Evolutionary conservation across 2,329 filamentous ascomycete species (phyloP).

Genomic region (Sarocladiaceae sp.): DNA sequence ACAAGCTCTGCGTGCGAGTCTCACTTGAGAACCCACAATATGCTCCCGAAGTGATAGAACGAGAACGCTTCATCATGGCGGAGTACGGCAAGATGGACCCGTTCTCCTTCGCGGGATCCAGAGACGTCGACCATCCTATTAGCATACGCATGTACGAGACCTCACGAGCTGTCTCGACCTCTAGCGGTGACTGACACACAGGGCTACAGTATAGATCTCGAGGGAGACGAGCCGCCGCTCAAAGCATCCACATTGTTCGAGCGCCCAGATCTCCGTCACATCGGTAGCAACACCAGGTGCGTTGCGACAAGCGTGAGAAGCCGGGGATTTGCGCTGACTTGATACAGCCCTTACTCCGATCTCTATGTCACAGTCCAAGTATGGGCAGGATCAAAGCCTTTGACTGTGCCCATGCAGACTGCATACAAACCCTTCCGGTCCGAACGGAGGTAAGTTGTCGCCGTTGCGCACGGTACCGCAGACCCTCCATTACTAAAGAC

Average conservation of each 20-base stretch:
- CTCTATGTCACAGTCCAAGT: constrained; percentile 90
- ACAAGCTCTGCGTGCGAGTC: too few species aligned
- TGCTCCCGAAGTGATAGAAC: constrained; percentile 23
- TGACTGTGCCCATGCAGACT: constrained; percentile 89
- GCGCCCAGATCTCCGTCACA: constrained; percentile 75
- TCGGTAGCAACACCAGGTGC: constrained; percentile 79
- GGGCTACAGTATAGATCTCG: constrained; percentile 40
- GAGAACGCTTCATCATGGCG: constrained; percentile 22
- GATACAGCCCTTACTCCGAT: constrained; percentile 69
- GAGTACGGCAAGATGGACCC: constrained; percentile 70
- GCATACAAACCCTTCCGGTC: constrained; percentile 86
- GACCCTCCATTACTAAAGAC: neutral
- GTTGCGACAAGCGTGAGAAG: too few species aligned
- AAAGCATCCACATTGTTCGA: constrained; percentile 67
- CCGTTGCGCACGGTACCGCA: neutral
- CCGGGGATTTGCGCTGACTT: neutral
- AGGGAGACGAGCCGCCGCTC: constrained; percentile 37
- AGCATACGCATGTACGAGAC: constrained; percentile 57
- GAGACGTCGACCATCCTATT: constrained; percentile 71
- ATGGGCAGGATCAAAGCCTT: constrained; percentile 92
- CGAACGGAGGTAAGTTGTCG: constrained; percentile 49
- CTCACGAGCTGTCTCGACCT: neutral
- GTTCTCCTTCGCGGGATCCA: constrained; percentile 91
- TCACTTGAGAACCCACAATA: neutral
- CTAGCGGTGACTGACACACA: constrained; percentile 15